Base-by-base conservation (phyloP, 495 filamentous ascomycete genomes). In the Aspergillus campestris region DNA sequence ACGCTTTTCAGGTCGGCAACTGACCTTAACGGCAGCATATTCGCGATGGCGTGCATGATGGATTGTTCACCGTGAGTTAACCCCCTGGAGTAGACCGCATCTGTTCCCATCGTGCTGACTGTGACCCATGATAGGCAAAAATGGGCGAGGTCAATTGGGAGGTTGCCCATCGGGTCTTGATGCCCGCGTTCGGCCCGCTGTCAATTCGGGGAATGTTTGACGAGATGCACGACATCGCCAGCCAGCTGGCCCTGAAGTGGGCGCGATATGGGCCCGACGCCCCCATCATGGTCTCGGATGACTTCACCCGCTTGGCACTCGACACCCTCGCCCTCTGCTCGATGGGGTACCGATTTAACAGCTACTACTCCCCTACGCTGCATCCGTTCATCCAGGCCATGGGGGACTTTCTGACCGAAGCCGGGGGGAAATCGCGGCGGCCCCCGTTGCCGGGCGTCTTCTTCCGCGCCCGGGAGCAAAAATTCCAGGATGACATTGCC, bases 301-400 rank as follows among this genome's bases (percentile, higher is more conserved):
- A 88, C 58, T 87, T 89, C 47, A 89, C 86, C 3, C 76, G 83
- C 8, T 60, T 90, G 31, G 81, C 83, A 2, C 70, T 90, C 8
- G 84, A 90, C 50, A 82, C 82, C 0, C 76, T 89, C 15, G 80
- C 82, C 3, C 70, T 89, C 9, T 87, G 82, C 53, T 65, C 84
- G 0, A 86, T 89, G 82, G 79, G 77, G 24, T 81, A 71, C 35
- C 78, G 85, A 14, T 89, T 89, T 68, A 89, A 89, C 53, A 81
- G 75, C 10, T 87, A 81, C 60, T 87, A 87, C 50, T 68, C 71
- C 29, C 76, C 83, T 15, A 71, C 80, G 0, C 53, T 80, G 49
- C 82, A 87, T 51, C 80, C 82, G 0, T 87, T 88, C 49, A 64
- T 87, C 18, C 57, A 65, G 24, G 80, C 82, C 8, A 85, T 88